Evolutionary conservation across 2,329 filamentous ascomycete genomes (phyloP).

Genomic region (Paecilomyces fulvus): DNA sequence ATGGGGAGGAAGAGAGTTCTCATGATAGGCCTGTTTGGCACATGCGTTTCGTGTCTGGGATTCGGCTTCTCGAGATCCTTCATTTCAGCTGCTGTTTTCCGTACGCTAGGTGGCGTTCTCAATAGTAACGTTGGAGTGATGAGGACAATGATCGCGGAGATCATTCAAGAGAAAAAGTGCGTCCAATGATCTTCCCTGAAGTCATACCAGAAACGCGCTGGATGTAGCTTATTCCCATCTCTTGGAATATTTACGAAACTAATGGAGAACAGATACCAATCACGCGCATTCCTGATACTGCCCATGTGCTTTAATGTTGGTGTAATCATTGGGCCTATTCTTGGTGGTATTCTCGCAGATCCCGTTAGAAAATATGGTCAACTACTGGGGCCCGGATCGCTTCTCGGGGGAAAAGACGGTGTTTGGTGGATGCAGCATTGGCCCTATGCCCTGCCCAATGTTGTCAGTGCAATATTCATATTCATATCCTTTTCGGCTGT

Average conservation of each 20-base stretch:
- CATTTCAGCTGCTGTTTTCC: conserved; percentile 53
- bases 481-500: conserved; percentile 46
- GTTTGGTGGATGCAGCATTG: conserved; percentile 57
- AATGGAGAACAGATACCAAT: conserved; percentile 31
- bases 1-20: conserved; percentile 71
- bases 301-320: conserved; percentile 64
- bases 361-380: conserved; percentile 53
- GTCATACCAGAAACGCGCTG: not conserved
- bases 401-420: conserved; percentile 48
- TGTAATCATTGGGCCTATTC: conserved; percentile 50
- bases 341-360: conserved; percentile 61
- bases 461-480: conserved; percentile 57
- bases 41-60: conserved; percentile 55
- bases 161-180: conserved; percentile 60
- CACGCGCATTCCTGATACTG: conserved; percentile 50
- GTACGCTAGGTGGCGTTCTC: conserved; percentile 56
- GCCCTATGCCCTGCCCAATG: conserved; percentile 62
- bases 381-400: conserved; percentile 53
- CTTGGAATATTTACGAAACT: not conserved
- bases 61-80: conserved; percentile 63
- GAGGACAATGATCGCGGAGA: conserved; percentile 66
- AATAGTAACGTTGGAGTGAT: conserved; percentile 70
- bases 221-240: not conserved
- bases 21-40: conserved; percentile 66
- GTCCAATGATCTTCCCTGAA: not conserved